Conservation (phyloP, 2,329 filamentous ascomycete species). For the Periconia sp. region DNA sequence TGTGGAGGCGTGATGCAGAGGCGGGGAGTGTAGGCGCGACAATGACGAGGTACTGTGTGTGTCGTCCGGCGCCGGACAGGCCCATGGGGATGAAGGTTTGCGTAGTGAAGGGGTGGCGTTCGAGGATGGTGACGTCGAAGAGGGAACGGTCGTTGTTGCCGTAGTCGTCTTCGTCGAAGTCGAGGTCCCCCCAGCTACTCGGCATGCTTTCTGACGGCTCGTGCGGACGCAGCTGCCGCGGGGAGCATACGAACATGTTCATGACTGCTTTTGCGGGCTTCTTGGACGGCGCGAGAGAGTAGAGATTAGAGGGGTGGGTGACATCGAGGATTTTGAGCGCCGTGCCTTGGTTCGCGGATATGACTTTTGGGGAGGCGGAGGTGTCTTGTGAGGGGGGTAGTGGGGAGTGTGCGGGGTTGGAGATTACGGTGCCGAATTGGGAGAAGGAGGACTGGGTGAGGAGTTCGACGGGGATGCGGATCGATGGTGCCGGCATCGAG, state of each 20-base stretch:
- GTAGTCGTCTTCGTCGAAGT: slow-evolving; percentile 35
- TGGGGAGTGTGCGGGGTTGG: slow-evolving; percentile 65
- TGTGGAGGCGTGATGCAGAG: slow-evolving; percentile 30
- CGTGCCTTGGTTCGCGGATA: slow-evolving; percentile 79
- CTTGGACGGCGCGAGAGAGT: slow-evolving; percentile 64
- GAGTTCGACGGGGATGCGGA: slow-evolving; percentile 60
- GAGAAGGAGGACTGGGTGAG: slow-evolving; percentile 71
- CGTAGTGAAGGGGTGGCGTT: slow-evolving; percentile 90
- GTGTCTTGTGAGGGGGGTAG: slow-evolving; percentile 53
- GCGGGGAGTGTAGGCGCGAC: slow-evolving; percentile 76
- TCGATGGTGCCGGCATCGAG: slow-evolving; percentile 43
- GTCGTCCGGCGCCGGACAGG: slow-evolving; percentile 49
- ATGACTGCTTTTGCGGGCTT: slow-evolving; percentile 64
- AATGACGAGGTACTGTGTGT: slow-evolving; percentile 74
- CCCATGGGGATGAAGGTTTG: slow-evolving; percentile 88
- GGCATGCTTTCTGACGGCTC: slow-evolving; percentile 40
- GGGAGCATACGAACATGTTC: slow-evolving; percentile 88
- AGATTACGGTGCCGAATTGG: slow-evolving; percentile 80
- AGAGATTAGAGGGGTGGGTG: slow-evolving; percentile 71
- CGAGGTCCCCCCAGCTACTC: slow-evolving; percentile 36
- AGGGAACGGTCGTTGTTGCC: slow-evolving; percentile 31
- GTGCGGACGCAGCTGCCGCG: slow-evolving; percentile 56
- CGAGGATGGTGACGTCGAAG: slow-evolving; percentile 74
- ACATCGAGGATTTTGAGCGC: slow-evolving; percentile 85
- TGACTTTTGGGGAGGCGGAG: slow-evolving; percentile 45